These are phyloP conservation scores for Talaromyces sp. DNA, from an alignment of 2,329 filamentous ascomycete genomes.

Conservation along the genomic window DNA sequence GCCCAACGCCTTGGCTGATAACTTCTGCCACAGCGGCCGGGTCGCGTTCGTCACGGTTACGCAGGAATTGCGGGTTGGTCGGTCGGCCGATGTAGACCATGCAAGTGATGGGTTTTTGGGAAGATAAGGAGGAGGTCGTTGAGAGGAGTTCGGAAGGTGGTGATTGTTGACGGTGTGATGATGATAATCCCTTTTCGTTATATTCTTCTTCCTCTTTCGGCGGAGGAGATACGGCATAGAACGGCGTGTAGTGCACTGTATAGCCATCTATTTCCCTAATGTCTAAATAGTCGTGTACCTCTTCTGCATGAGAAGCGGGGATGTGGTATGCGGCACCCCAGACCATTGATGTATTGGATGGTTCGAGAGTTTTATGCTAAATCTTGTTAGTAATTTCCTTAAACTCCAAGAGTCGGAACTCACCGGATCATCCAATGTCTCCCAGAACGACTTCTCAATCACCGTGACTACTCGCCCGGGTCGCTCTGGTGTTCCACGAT, in stretches of 20 bases:
- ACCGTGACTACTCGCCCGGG: conserved; percentile 92
- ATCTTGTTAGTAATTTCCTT: neutral
- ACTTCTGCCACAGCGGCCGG: conserved; percentile 71
- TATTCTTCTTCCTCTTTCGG: neutral
- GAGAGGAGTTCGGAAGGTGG: neutral
- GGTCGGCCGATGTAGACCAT: conserved; percentile 95
- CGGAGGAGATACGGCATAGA: conserved; percentile 55
- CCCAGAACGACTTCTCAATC: conserved; percentile 79
- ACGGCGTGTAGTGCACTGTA: conserved; percentile 83
- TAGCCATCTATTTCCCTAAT: conserved; percentile 98
- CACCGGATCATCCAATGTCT: conserved; percentile 63
- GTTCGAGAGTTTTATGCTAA: conserved; percentile 33
- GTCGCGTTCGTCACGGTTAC: conserved; percentile 55
- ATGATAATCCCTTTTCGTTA: neutral
- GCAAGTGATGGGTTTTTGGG: conserved; percentile 43
- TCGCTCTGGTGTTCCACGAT: conserved; percentile 80
- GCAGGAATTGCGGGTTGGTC: conserved; percentile 82
- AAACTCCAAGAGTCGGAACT: conserved; percentile 15
- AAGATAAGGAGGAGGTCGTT: conserved; percentile 12
- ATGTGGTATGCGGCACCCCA: conserved; percentile 96
- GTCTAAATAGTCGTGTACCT: conserved; percentile 86
- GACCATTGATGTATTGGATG: conserved; percentile 49
- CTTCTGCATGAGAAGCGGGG: conserved; percentile 61
- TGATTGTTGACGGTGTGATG: conserved; percentile 5
- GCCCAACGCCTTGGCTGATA: conserved; percentile 70